phyloP scores from a whole-genome alignment of 805 yeast species.

The Ogataea ramenticola region DNA sequence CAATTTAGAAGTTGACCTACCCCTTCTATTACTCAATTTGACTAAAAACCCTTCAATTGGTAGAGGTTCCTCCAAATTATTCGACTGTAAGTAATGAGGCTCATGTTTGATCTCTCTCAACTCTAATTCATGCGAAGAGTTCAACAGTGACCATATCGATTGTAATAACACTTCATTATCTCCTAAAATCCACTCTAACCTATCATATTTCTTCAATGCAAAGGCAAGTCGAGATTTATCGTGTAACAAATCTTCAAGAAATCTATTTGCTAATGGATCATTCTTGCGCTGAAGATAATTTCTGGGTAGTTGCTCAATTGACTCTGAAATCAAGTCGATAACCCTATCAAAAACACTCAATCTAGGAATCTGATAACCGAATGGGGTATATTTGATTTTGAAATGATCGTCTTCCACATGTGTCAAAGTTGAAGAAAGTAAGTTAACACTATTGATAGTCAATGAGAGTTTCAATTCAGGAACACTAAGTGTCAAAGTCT shows the following conservation, averaged over 20 bases:
- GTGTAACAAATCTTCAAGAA: slow-evolving; percentile 14
- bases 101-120: slow-evolving; percentile 41
- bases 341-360: slow-evolving; percentile 30
- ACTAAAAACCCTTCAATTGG: slow-evolving; percentile 80
- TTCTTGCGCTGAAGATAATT: background rate
- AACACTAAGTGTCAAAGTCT: slow-evolving; percentile 27
- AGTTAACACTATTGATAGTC: slow-evolving; percentile 23
- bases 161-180: slow-evolving; percentile 34
- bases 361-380: slow-evolving; percentile 21
- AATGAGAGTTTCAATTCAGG: slow-evolving; percentile 41
- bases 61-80: slow-evolving; percentile 44
- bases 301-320: slow-evolving; percentile 1
- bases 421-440: background rate
- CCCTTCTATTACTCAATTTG: slow-evolving; percentile 45
- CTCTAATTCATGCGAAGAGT: slow-evolving; percentile 49
- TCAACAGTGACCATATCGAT: slow-evolving; percentile 36
- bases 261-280: slow-evolving; percentile 4
- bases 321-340: slow-evolving; percentile 26
- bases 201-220: slow-evolving; percentile 63
- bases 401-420: background rate
- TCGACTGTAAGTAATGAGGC: slow-evolving; percentile 24
- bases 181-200: slow-evolving; percentile 63
- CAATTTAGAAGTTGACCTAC: slow-evolving; percentile 22
- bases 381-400: slow-evolving; percentile 1
- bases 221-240: slow-evolving; percentile 24